These are phyloP conservation scores for Podospora comata DNA, from an alignment of 495 filamentous ascomycete species.

Conservation along the genomic window DNA sequence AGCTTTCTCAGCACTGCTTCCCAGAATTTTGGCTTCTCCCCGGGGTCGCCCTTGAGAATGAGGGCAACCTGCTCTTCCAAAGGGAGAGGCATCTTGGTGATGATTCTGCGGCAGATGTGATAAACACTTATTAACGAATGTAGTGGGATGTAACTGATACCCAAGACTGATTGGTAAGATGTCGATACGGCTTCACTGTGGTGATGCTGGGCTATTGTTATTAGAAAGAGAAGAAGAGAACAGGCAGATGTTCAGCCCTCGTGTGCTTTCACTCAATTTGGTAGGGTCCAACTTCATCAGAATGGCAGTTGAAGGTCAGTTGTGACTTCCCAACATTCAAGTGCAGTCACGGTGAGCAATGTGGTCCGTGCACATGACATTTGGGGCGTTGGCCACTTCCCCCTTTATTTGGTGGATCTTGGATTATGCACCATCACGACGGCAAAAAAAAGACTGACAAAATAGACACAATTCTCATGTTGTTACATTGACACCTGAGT, in stretches of 20 bases:
- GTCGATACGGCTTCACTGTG: background rate
- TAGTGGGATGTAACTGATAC: background rate
- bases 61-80: background rate
- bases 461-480: background rate
- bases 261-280: too few species aligned
- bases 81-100: background rate
- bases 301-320: background rate
- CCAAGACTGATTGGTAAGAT: background rate
- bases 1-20: slow-evolving; percentile 25
- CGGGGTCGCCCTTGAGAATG: slow-evolving; percentile 9
- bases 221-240: background rate
- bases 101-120: background rate
- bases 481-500: background rate
- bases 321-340: background rate
- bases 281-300: background rate
- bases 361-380: background rate
- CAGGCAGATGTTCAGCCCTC: background rate
- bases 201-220: background rate
- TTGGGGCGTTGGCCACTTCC: background rate
- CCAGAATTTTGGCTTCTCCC: slow-evolving; percentile 15
- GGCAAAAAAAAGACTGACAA: background rate
- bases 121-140: background rate
- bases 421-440: background rate
- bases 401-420: too few species aligned
- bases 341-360: background rate